Evolutionary conservation across 495 filamentous ascomycete species (phyloP), one percentile per base, ranked within the genome.

Genomic region (Poronia punctata): DNA sequence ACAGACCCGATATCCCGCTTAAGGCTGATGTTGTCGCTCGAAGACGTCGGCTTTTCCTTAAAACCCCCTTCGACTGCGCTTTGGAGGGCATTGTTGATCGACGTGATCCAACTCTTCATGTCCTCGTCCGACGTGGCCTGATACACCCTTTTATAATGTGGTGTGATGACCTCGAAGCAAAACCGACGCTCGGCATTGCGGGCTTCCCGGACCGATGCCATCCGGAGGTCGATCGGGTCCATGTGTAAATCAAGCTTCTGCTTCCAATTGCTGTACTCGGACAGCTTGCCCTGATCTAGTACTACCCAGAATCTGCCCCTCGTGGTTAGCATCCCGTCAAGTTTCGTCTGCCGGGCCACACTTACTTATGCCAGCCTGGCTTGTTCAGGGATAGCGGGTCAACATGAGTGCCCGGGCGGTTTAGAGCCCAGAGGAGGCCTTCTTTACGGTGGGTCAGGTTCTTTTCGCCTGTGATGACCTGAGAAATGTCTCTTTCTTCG

Each of bases 261-360:
- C 64, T 99, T 99, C 92, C 92, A 99, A 61, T 99, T 97, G 55
- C 88, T 93, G 61, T 99, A 97, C 54, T 99, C 92, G 1, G 92
- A 95, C 20, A 99, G 67, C 59, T 89, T 93, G 3, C 92, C 92
- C 62, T 92, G 88, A 56, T 97, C 92, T 11, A 97, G 73, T 2
- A 97, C 93, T 48, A 99, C 90, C 92, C 92, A 99, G 60, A 95
- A 97, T 54, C 89, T 96, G 46, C 7, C 25, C 15, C 7, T 37
- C 16, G 16, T 5, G 10, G 46, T 55, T 21, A 57, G 40, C 16
- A 39, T n/a, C 28, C 14, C 15, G 25, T 24, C 15, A 19, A 30
- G 22, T 4, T 35, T 5, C 2, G 26, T 20, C 7, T 10, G 14
- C 12, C 20, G 22, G 17, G 24, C 17, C 28, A 18, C 14, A 77